These are phyloP conservation scores for Dryas alaskensis DNA, from an alignment of 306 rosid genomes.

Conservation along the genomic window DNA sequence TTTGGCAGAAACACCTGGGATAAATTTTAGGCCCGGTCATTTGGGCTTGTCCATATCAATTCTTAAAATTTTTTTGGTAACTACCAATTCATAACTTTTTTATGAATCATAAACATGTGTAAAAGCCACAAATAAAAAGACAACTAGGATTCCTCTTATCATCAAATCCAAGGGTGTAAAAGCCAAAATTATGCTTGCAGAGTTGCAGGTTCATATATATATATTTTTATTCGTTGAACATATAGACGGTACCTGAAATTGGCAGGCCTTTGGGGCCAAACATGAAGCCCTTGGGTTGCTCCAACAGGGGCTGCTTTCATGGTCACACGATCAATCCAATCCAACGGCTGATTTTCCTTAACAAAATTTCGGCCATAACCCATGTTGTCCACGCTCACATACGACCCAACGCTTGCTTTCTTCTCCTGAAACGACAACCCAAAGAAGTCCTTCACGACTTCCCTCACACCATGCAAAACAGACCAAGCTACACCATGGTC, in stretches of 20 bases:
- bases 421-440: constrained; percentile 20
- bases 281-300: constrained; percentile 12
- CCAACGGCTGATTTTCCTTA: constrained; percentile 8
- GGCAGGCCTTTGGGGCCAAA: constrained; percentile 12
- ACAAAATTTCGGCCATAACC: constrained; percentile 12
- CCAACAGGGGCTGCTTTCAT: constrained; percentile 1
- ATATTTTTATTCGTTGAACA: too few relatives aligned
- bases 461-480: constrained; percentile 15
- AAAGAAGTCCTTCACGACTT: constrained; percentile 12
- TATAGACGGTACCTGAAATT: neutral
- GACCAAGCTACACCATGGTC: neutral
- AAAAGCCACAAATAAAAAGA: too few relatives aligned
- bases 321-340: constrained; percentile 19
- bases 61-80: too few relatives aligned
- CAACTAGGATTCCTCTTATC: too few relatives aligned
- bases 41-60: too few relatives aligned
- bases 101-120: too few relatives aligned
- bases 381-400: constrained; percentile 7
- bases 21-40: too few relatives aligned
- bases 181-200: too few relatives aligned
- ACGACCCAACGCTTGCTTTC: constrained; percentile 18
- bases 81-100: too few relatives aligned
- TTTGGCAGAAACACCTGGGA: too few relatives aligned
- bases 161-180: too few relatives aligned
- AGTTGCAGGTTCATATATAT: too few relatives aligned